phyloP scores from a whole-genome alignment of 257 asterid genomes.

The Nicotiana obtusifolia region DNA sequence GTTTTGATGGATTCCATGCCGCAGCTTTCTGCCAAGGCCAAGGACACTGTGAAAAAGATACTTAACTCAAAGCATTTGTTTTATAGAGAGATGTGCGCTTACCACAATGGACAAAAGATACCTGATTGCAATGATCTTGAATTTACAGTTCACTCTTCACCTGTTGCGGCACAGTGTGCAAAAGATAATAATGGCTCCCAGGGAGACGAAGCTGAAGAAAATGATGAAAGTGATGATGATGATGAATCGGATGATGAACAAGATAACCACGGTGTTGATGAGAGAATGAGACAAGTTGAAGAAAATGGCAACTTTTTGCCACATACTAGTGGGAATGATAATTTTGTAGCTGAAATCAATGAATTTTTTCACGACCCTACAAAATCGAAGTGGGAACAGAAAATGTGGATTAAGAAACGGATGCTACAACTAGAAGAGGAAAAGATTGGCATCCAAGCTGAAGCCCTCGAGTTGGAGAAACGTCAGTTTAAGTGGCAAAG shows the following conservation, averaged over 20 bases:
- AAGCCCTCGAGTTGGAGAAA: slow-evolving; percentile 32
- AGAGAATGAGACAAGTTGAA: slow-evolving; percentile 6
- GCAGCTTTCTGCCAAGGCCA: slow-evolving; percentile 39
- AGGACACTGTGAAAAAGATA: slow-evolving; percentile 45
- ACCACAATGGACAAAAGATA: slow-evolving; percentile 45
- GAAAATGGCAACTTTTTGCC: slow-evolving; percentile 8
- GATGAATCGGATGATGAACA: slow-evolving; percentile 26
- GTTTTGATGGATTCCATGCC: slow-evolving; percentile 35
- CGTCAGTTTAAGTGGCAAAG: slow-evolving; percentile 31
- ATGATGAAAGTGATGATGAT: slow-evolving; percentile 17
- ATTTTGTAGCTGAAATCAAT: slow-evolving; percentile 24
- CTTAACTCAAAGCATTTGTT: slow-evolving; percentile 54
- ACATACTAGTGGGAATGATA: slow-evolving; percentile 5
- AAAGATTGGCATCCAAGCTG: slow-evolving; percentile 28
- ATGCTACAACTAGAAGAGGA: slow-evolving; percentile 33
- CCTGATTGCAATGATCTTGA: slow-evolving; percentile 30
- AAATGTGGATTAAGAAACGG: slow-evolving; percentile 32
- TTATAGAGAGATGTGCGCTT: slow-evolving; percentile 58
- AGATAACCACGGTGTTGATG: slow-evolving; percentile 6
- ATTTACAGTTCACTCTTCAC: slow-evolving; percentile 15
- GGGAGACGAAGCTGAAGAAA: slow-evolving; percentile 27
- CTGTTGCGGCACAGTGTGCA: slow-evolving; percentile 13
- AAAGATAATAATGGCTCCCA: slow-evolving; percentile 16
- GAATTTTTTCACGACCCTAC: slow-evolving; percentile 24
- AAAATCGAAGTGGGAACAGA: slow-evolving; percentile 23